Percentiles rank a stretch among this genome's conserved stretches.
Conservation (phyloP, 306 rosid species). For the Rubus parviflorus region DNA sequence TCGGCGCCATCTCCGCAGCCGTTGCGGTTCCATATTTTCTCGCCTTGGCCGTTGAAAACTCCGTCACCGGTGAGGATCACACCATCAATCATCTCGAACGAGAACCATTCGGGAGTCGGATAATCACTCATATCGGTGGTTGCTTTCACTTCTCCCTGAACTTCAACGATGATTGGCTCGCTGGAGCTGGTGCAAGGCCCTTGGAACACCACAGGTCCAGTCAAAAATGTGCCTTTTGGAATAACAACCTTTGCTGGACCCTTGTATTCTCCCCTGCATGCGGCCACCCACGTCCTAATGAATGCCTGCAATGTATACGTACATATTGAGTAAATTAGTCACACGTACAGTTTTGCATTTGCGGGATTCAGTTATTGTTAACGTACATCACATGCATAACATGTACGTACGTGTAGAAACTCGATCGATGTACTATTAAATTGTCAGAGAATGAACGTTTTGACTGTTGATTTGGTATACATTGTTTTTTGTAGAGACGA, state of each 20-base stretch:
- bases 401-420: too few relatives aligned
- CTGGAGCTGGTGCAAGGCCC: constrained; percentile 63
- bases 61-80: constrained; percentile 53
- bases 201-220: constrained; percentile 51
- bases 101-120: constrained; percentile 57
- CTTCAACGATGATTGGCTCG: constrained; percentile 46
- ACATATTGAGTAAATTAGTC: too few relatives aligned
- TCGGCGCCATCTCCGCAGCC: constrained; percentile 19
- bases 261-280: constrained; percentile 46
- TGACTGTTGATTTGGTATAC: too few relatives aligned
- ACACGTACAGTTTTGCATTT: too few relatives aligned
- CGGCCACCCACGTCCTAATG: constrained; percentile 62
- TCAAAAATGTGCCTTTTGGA: constrained; percentile 48
- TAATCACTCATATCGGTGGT: constrained; percentile 50
- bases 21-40: constrained; percentile 35
- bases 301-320: constrained; percentile 44
- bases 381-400: too few relatives aligned
- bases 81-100: constrained; percentile 34
- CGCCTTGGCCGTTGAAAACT: constrained; percentile 73
- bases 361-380: too few relatives aligned
- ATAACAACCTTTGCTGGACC: constrained; percentile 48
- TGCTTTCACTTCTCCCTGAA: constrained; percentile 46
- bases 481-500: too few relatives aligned
- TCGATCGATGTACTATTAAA: too few relatives aligned
- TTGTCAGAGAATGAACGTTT: too few relatives aligned